A percentile compares a stretch with the other conserved stretches of the same genome.
These are phyloP conservation scores for Odonthalia washingtoniensis DNA, from an alignment of 31 red algal species.

Conservation along the genomic window DNA sequence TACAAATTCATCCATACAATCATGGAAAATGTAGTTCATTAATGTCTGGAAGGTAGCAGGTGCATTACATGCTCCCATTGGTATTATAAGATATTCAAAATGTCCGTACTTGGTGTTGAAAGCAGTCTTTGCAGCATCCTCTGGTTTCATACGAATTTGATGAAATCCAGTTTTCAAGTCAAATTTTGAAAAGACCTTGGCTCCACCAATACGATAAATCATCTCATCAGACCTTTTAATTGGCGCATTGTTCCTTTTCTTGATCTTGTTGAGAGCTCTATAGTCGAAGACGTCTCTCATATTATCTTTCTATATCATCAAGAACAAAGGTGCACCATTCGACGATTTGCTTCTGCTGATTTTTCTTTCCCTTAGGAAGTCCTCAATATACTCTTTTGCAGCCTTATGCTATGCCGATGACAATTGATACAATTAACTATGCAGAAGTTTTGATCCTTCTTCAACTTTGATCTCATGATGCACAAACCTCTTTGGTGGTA, in stretches of 20 bases:
- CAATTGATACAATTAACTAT: constrained; percentile 19
- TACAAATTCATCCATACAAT: too few relatives aligned
- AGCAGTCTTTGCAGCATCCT: constrained; percentile 14
- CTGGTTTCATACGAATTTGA: constrained; percentile 16
- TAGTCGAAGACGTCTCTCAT: constrained; percentile 20
- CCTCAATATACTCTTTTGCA: not conserved
- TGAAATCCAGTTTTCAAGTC: constrained; percentile 21
- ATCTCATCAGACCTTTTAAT: constrained; percentile 27
- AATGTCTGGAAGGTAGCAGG: constrained; percentile 37
- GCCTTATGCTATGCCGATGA: not conserved
- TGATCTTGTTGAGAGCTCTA: constrained; percentile 23
- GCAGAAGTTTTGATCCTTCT: constrained; percentile 6
- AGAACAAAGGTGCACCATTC: constrained; percentile 20
- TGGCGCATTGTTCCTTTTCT: constrained; percentile 24
- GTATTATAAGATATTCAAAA: constrained; percentile 38
- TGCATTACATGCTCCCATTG: constrained; percentile 19
- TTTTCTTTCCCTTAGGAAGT: not conserved
- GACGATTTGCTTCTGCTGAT: constrained; percentile 16
- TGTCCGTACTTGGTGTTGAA: constrained; percentile 43
- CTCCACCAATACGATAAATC: constrained; percentile 14
- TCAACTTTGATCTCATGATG: not conserved
- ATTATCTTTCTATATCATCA: constrained; percentile 18
- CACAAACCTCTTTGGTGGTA: constrained; percentile 1
- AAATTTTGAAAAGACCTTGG: constrained; percentile 1
- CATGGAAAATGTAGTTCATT: constrained; percentile 9